Base-by-base conservation (phyloP, 2,329 filamentous ascomycete species). In the Alternaria consortialis region DNA sequence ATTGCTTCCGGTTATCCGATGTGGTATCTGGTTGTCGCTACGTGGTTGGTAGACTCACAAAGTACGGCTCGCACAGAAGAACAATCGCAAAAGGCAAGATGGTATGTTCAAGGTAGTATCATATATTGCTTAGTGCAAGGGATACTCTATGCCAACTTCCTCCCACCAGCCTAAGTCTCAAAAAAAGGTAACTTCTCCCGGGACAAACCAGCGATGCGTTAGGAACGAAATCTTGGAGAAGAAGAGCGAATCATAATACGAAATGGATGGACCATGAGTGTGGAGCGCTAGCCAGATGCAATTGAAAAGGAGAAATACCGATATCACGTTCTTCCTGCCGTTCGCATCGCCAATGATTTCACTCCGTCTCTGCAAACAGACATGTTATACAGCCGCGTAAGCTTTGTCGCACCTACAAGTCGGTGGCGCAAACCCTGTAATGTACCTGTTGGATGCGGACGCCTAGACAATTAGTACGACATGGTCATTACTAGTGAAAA, bases 1-100 rank as follows among this genome's bases (percentile, higher is more conserved):
- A 85, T 99, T 15, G 90, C 92, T 1, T 97, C 94, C 0, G 94
- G 90, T 0, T 97, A 94, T 77, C 91, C 93, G 1, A 80, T 95
- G 17, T 97, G 93, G 93, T 95, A 97, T 75, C 90, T 91, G 84
- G 92, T 90, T 84, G 76, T 97, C 39, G 91, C 91, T 1, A 48
- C 53, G 56, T 73, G 71, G 66, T 58, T 76, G 17, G 58, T 56
- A 29, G 48, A 59, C 12, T 52, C 48, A 9, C 46, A 31, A 31
- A 47, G 17, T 5, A 51, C 27, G 20, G 25, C 7, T 29, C 23
- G 32, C 12, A 54, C 23, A 13, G 27, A 29, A 20, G 56, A 37
- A 23, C 11, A 7, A 17, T 34, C 43, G 20, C 50, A 58, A 20
- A 48, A 48, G 40, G 55, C 57, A 11, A 60, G 69, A 52, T 70